phyloP scores from a whole-genome alignment of 306 rosid genomes.

The Cicer pinnatifidum region DNA sequence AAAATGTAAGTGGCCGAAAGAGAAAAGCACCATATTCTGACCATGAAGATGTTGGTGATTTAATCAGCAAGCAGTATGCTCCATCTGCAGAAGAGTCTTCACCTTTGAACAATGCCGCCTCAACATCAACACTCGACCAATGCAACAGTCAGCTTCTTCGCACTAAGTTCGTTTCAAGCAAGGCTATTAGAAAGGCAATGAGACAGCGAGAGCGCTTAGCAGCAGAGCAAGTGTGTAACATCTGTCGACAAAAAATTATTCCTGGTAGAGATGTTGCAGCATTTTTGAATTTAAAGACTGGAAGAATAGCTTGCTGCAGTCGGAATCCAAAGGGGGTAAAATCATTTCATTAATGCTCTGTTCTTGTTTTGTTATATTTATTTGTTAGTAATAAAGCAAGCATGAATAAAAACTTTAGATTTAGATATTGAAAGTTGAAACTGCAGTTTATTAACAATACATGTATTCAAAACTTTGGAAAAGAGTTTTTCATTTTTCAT shows the following conservation, averaged over 20 bases:
- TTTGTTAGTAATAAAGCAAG: slow-evolving; percentile 14
- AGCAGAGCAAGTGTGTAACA: slow-evolving; percentile 79
- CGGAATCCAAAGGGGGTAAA: slow-evolving; percentile 83
- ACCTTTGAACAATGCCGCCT: slow-evolving; percentile 51
- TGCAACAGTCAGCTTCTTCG: slow-evolving; percentile 61
- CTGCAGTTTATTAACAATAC: not conserved
- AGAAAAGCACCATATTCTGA: slow-evolving; percentile 68
- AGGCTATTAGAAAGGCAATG: slow-evolving; percentile 73
- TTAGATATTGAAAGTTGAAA: slow-evolving; percentile 19
- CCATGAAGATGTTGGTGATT: slow-evolving; percentile 59
- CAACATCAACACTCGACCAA: slow-evolving; percentile 53
- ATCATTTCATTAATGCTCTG: slow-evolving; percentile 38
- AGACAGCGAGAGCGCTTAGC: slow-evolving; percentile 77
- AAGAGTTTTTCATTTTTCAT: slow-evolving; percentile 32
- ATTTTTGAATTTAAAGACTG: slow-evolving; percentile 73
- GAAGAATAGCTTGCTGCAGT: slow-evolving; percentile 82
- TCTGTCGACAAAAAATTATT: slow-evolving; percentile 93
- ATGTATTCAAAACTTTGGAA: slow-evolving; percentile 5
- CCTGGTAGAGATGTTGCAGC: slow-evolving; percentile 93
- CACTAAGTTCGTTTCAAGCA: slow-evolving; percentile 61
- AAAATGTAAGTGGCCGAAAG: slow-evolving; percentile 51
- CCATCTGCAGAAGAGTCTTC: slow-evolving; percentile 68
- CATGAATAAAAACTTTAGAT: slow-evolving; percentile 21
- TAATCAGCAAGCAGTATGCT: slow-evolving; percentile 61
- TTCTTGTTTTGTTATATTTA: slow-evolving; percentile 4